Base-by-base conservation (phyloP, 73 alveolate genomes). In the Paramecium sexaurelia region DNA sequence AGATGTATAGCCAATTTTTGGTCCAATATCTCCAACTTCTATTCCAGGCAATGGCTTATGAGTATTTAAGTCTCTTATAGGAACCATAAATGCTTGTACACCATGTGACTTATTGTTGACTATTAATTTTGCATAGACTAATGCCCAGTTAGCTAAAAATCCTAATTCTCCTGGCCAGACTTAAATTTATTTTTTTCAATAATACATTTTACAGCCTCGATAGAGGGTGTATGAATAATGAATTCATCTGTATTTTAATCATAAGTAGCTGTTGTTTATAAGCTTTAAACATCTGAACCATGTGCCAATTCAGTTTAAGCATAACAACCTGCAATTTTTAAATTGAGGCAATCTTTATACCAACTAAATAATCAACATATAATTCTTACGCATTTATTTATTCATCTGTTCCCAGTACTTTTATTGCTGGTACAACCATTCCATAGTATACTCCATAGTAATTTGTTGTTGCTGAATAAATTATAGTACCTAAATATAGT, bases 261-360 rank as follows among this genome's bases (percentile, higher is more conserved):
- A 57, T 55, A 85, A 55, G 92, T 85, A 7, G 92, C 92, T 26
- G 92, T 85, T 13, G 92, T 95, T 84, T 95, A 95, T 39, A 96
- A 55, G 10, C 96, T 85, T 91, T 87, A 84, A 13, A 96, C 97
- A 82, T 96, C 95, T 11, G 98, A 95, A 10, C 98, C 98, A 87
- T 95, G 97, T 20, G 98, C 98, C 24, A 96, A 37, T 87, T 96
- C 98, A 43, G 98, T 96, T 84, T 94, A 86, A 4, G 94, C 97
- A 85, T 94, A 96, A 20, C 97, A 94, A 8, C 98, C 98, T 36
- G 91, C 75, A 8, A 94, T 95, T 91, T 91, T 27, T 57, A 69
- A 32, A 69, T 27, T 29, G n/a, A 27, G 33, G 55, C 33, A 27
- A 27, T 69, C 55, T 20, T 27, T 39, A 13, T 69, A 69, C 56